A percentile compares a stretch with the other conserved stretches of the same genome.
Conservation (phyloP, 2,329 filamentous ascomycete species). For the Penicillium vulpinum region DNA sequence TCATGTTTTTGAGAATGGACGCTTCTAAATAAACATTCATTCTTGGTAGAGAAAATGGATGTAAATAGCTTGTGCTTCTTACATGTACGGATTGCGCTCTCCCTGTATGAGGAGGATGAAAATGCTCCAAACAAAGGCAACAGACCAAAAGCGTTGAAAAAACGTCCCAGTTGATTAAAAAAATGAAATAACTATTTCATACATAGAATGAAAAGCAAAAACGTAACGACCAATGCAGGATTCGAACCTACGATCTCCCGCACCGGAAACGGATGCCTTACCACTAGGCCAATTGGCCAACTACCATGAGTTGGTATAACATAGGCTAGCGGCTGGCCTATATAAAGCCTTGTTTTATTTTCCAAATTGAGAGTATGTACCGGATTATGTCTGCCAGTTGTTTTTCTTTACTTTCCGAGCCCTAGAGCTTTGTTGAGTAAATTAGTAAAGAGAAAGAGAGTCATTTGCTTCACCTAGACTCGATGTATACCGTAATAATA, state of each 20-base stretch:
- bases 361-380: background rate
- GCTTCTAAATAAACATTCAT: no score
- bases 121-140: no score
- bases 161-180: no score
- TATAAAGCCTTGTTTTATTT: background rate
- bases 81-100: no score
- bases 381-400: background rate
- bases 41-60: no score
- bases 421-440: background rate
- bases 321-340: background rate
- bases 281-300: slow-evolving; percentile 32
- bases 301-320: background rate
- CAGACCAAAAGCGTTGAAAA: no score
- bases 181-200: no score
- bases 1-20: no score
- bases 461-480: accelerated
- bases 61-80: no score
- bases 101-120: no score
- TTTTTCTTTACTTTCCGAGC: no score
- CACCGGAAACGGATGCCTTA: slow-evolving; percentile 33
- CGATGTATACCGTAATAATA: background rate
- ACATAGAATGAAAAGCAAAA: background rate
- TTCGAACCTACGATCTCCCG: slow-evolving; percentile 32
- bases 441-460: background rate
- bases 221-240: slow-evolving; percentile 28